phyloP scores from a whole-genome alignment of 495 filamentous ascomycete species.

The Penicillium flavigenum region DNA sequence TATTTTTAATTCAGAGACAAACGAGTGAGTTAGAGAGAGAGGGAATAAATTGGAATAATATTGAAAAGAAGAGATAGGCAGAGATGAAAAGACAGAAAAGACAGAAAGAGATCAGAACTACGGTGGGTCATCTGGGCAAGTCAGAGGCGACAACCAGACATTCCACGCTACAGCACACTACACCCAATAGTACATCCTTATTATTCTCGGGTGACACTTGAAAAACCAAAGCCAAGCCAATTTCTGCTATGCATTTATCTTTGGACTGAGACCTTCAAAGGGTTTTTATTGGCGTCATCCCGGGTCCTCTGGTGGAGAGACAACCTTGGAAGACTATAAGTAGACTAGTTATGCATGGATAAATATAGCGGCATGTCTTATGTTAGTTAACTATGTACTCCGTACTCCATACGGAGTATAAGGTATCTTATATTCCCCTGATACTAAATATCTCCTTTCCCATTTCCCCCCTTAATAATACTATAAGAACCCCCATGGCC shows the following conservation, averaged over 20 bases:
- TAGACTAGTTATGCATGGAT: conserved; percentile 3
- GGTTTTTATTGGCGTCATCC: too few relatives aligned
- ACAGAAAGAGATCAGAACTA: background rate
- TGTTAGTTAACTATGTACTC: background rate
- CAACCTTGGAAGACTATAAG: conserved; percentile 12
- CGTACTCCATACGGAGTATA: too few relatives aligned
- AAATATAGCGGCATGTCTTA: background rate
- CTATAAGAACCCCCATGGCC: background rate
- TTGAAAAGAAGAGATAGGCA: background rate
- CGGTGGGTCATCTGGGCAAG: conserved; percentile 4
- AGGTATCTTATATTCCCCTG: background rate
- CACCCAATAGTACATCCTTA: background rate
- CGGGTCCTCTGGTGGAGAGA: conserved; percentile 11
- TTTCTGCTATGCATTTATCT: background rate
- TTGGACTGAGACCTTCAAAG: too few relatives aligned
- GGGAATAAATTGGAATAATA: background rate
- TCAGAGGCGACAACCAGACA: conserved; percentile 2
- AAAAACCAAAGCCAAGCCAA: background rate
- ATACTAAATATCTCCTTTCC: background rate
- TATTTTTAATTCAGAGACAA: background rate
- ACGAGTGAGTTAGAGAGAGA: background rate
- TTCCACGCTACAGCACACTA: background rate
- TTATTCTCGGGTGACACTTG: background rate
- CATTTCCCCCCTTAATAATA: background rate
- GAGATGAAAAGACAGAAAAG: conserved; percentile 8